A percentile compares a stretch with the other conserved stretches of the same genome.
Evolutionary conservation across 2,329 filamentous ascomycete species (phyloP).

Genomic region (Colletotrichum phormii): DNA sequence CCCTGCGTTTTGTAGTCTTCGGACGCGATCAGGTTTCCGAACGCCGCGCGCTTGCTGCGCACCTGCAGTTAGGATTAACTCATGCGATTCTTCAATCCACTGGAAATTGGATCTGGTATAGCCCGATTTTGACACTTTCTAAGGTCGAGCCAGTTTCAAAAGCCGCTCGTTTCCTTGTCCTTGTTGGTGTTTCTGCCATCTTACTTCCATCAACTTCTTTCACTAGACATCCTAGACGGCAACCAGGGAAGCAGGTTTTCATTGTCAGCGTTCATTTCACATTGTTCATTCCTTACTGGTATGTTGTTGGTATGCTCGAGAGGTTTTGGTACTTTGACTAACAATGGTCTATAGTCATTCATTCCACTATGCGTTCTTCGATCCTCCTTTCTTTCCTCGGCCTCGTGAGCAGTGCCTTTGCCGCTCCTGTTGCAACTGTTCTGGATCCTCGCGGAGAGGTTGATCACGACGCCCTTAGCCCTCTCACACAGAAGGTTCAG

Average conservation of each 20-base stretch:
- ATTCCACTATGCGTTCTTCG: background rate
- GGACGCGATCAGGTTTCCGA: background rate
- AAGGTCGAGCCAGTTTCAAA: background rate
- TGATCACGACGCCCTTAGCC: conserved; percentile 7
- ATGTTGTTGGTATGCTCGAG: background rate
- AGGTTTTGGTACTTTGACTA: background rate
- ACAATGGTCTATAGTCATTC: too few relatives aligned
- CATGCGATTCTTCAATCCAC: background rate
- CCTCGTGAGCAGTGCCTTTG: background rate
- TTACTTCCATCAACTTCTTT: background rate
- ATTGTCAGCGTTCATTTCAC: background rate
- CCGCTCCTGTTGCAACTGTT: background rate
- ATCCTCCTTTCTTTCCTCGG: background rate
- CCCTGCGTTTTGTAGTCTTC: background rate
- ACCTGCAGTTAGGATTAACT: background rate
- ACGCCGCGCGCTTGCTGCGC: background rate
- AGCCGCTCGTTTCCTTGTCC: background rate
- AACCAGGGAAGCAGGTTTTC: conserved; percentile 3
- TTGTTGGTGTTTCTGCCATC: background rate
- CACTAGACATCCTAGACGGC: background rate
- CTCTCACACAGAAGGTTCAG: background rate
- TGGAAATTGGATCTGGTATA: background rate
- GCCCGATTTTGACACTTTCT: background rate
- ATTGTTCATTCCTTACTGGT: background rate
- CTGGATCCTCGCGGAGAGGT: background rate